A percentile compares a stretch with the other conserved stretches of the same genome.
These are phyloP conservation scores for Nicotiana noctiflora DNA, from an alignment of 257 asterid species.

Conservation along the genomic window DNA sequence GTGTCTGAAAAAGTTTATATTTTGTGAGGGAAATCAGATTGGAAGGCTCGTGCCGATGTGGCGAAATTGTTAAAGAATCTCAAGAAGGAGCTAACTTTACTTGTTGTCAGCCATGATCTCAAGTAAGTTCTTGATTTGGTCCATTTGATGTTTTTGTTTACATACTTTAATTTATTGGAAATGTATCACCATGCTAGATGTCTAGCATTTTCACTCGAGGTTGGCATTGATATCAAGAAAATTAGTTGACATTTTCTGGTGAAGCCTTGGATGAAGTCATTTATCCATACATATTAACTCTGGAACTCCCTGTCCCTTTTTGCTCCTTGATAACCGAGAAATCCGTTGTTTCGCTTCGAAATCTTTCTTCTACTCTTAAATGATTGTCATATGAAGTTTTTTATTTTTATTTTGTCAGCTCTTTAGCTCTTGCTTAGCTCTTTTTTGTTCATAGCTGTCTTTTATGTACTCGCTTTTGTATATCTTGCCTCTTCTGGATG, in stretches of 20 bases:
- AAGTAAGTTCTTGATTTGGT: slow-evolving; percentile 44
- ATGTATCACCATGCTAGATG: background rate
- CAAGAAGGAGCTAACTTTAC: slow-evolving; percentile 77
- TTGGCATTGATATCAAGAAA: background rate
- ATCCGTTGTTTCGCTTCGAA: background rate
- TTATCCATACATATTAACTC: background rate
- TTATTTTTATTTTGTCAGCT: too few relatives aligned
- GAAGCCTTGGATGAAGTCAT: background rate
- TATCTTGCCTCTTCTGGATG: too few relatives aligned
- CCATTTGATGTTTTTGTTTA: background rate
- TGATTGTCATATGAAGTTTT: too few relatives aligned
- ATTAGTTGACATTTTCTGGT: background rate
- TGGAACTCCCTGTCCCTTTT: background rate
- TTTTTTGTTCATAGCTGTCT: too few relatives aligned
- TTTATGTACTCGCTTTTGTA: too few relatives aligned
- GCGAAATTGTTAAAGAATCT: slow-evolving; percentile 63
- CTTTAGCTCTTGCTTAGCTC: too few relatives aligned
- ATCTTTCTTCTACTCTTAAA: background rate
- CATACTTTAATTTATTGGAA: background rate
- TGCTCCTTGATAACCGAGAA: background rate
- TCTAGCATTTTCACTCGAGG: background rate
- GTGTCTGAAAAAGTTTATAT: background rate
- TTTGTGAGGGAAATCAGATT: slow-evolving; percentile 33
- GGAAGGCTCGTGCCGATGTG: slow-evolving; percentile 97
- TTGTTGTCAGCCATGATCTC: slow-evolving; percentile 92